These are phyloP conservation scores for Teratosphaeria destructans DNA, from an alignment of 2,329 filamentous ascomycete genomes.

Conservation along the genomic window DNA sequence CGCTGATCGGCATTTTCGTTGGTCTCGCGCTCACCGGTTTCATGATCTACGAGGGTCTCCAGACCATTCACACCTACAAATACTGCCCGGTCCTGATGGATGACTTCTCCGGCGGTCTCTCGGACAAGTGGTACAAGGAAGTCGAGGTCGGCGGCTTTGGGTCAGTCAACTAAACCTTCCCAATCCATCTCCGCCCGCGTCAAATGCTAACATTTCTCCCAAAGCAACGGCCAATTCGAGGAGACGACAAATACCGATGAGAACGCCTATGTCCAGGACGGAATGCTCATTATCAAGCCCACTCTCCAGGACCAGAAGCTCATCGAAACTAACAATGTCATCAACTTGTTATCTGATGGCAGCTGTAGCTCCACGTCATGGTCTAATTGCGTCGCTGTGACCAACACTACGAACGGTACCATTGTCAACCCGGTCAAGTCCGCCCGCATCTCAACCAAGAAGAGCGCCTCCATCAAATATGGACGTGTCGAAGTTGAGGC, in stretches of 20 bases:
- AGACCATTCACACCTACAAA: slow-evolving; percentile 61
- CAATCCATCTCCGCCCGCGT: not conserved
- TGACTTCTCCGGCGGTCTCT: slow-evolving; percentile 46
- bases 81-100: slow-evolving; percentile 62
- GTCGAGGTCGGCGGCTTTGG: slow-evolving; percentile 66
- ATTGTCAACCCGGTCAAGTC: slow-evolving; percentile 71
- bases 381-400: slow-evolving; percentile 56
- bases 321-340: slow-evolving; percentile 54
- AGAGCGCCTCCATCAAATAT: slow-evolving; percentile 62
- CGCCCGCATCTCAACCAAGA: slow-evolving; percentile 65
- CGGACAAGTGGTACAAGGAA: slow-evolving; percentile 61
- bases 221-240: slow-evolving; percentile 70
- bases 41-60: slow-evolving; percentile 64
- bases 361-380: slow-evolving; percentile 55
- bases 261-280: slow-evolving; percentile 63
- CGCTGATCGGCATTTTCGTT: slow-evolving; percentile 58
- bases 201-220: slow-evolving; percentile 5
- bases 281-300: slow-evolving; percentile 62
- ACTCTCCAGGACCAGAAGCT: slow-evolving; percentile 61
- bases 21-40: slow-evolving; percentile 60
- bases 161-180: slow-evolving; percentile 38
- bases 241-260: slow-evolving; percentile 60
- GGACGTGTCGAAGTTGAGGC: slow-evolving; percentile 73
- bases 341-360: slow-evolving; percentile 57
- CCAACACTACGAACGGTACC: slow-evolving; percentile 67